A percentile compares a stretch with the other conserved stretches of the same genome.
These are phyloP conservation scores for Magnaporthales sp. DNA, from an alignment of 2,329 filamentous ascomycete species.

Conservation along the genomic window DNA sequence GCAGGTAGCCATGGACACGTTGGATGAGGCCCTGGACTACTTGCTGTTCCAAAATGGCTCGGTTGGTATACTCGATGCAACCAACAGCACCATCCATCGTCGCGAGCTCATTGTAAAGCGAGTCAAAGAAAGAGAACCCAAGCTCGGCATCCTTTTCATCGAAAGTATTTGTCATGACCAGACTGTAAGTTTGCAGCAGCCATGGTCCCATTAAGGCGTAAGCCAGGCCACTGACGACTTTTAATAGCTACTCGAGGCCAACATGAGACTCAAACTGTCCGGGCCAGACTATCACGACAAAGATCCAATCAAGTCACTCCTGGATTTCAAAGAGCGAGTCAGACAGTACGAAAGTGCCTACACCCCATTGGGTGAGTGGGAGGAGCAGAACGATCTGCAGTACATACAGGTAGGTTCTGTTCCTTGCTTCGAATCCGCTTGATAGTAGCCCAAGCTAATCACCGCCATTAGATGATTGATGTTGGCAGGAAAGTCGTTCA, in stretches of 20 bases:
- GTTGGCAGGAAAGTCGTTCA: conserved; percentile 91
- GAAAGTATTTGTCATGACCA: conserved; percentile 89
- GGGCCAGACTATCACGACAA: conserved; percentile 95
- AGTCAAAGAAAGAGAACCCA: conserved; percentile 74
- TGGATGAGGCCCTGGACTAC: conserved; percentile 89
- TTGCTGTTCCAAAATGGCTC: conserved; percentile 74
- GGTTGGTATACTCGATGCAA: conserved; percentile 82
- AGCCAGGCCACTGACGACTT: background rate
- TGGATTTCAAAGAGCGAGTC: conserved; percentile 89
- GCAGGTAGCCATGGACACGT: conserved; percentile 82
- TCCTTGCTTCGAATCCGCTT: background rate
- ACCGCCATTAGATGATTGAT: conserved; percentile 67
- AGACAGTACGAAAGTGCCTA: conserved; percentile 92
- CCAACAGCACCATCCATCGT: conserved; percentile 81
- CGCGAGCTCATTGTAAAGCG: conserved; percentile 76
- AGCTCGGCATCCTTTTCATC: conserved; percentile 86
- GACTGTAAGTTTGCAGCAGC: conserved; percentile 29
- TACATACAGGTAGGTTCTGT: conserved; percentile 64
- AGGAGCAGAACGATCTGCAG: conserved; percentile 83
- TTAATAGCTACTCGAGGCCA: conserved; percentile 73
- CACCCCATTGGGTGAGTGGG: conserved; percentile 79
- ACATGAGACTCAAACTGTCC: conserved; percentile 93
- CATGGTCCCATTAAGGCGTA: background rate
- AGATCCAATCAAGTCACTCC: conserved; percentile 74
- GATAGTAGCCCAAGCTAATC: conserved; percentile 16